phyloP scores from a whole-genome alignment of 495 filamentous ascomycete genomes.

The Chaetomium cochliodes region DNA sequence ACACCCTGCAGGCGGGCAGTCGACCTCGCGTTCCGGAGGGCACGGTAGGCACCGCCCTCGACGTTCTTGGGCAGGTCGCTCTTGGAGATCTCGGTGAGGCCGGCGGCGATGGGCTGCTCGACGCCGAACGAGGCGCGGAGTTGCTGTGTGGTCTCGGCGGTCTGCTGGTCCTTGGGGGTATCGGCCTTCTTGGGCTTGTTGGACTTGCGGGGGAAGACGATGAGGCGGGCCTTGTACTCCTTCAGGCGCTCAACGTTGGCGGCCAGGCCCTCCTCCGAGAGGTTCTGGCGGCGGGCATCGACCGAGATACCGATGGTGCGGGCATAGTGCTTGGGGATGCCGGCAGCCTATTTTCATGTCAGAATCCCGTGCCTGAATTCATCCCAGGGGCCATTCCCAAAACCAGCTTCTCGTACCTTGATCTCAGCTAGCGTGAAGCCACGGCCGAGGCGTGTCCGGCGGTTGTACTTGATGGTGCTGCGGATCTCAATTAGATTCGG shows the following conservation, averaged over 20 bases:
- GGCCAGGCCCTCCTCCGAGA: slow-evolving; percentile 87
- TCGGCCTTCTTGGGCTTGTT: slow-evolving; percentile 90
- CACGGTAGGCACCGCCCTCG: slow-evolving; percentile 77
- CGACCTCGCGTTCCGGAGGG: slow-evolving; percentile 79
- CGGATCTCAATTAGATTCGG: slow-evolving; percentile 33
- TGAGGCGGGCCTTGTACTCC: slow-evolving; percentile 89
- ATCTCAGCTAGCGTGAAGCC: slow-evolving; percentile 96
- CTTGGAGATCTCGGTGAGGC: slow-evolving; percentile 76
- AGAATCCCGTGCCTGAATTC: slow-evolving; percentile 10
- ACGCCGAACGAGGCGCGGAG: slow-evolving; percentile 66
- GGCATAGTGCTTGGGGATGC: slow-evolving; percentile 90
- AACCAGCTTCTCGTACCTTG: slow-evolving; percentile 65
- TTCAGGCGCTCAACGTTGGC: slow-evolving; percentile 94
- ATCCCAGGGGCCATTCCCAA: not conserved
- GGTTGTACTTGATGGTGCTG: slow-evolving; percentile 86
- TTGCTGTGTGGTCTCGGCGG: slow-evolving; percentile 61
- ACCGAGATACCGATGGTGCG: slow-evolving; percentile 95
- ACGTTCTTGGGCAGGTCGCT: slow-evolving; percentile 71
- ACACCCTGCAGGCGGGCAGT: slow-evolving; percentile 77
- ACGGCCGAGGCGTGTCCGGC: slow-evolving; percentile 90
- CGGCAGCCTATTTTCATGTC: slow-evolving; percentile 71
- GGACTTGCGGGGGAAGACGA: slow-evolving; percentile 94
- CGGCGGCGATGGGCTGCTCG: slow-evolving; percentile 56
- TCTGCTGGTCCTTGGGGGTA: slow-evolving; percentile 81
- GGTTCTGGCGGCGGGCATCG: slow-evolving; percentile 94